phyloP scores from a whole-genome alignment of 2,329 filamentous ascomycete species.

The Berkeleyomyces rouxiae region DNA sequence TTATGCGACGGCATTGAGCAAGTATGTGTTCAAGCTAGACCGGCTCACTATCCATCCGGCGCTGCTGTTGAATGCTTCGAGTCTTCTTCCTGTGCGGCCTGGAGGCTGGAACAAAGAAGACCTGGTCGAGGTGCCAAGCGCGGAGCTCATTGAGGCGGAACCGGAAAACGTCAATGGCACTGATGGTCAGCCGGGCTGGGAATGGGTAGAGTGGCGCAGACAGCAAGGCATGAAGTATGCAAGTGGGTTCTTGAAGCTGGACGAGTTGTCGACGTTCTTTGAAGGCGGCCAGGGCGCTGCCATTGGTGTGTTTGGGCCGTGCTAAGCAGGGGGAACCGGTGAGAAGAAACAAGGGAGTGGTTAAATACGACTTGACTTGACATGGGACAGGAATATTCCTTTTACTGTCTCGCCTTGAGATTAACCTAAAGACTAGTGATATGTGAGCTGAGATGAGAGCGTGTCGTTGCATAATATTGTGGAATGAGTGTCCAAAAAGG shows the following conservation, averaged over 20 bases:
- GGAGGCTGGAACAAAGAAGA: constrained; percentile 39
- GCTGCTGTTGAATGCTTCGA: constrained; percentile 51
- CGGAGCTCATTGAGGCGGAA: constrained; percentile 18
- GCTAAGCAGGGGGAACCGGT: constrained; percentile 16
- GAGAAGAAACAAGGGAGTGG: background rate
- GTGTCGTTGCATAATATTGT: background rate
- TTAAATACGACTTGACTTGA: background rate
- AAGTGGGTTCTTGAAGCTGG: constrained; percentile 38
- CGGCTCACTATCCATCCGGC: constrained; percentile 74
- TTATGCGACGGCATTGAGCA: constrained; percentile 55
- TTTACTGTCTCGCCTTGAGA: background rate
- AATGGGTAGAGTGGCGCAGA: constrained; percentile 44
- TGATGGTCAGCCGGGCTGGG: constrained; percentile 28
- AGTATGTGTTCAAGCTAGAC: constrained; percentile 71
- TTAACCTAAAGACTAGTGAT: background rate
- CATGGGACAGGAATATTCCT: background rate
- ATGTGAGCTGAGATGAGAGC: background rate
- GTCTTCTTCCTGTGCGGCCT: constrained; percentile 58
- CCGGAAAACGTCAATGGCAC: constrained; percentile 12
- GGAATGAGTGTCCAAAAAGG: background rate
- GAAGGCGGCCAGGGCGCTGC: constrained; percentile 36
- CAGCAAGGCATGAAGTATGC: constrained; percentile 38
- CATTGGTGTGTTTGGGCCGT: constrained; percentile 31
- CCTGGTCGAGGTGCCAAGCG: constrained; percentile 23
- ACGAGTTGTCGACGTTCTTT: constrained; percentile 35